Evolutionary conservation across 495 filamentous ascomycete genomes (phyloP).

Genomic region (Penicillium flavigenum): DNA sequence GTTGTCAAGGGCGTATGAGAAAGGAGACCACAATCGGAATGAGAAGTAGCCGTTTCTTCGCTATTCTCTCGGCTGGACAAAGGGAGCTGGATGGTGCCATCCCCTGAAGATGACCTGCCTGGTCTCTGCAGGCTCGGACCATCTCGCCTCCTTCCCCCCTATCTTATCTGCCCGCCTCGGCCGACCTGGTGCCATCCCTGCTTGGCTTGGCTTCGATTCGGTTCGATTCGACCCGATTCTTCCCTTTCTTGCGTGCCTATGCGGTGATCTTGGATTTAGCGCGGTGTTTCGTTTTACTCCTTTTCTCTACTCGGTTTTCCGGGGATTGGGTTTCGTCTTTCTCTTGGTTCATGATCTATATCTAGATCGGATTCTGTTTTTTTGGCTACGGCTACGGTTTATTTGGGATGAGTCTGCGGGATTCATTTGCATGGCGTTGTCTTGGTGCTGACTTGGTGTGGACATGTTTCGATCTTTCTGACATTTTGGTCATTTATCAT

Average conservation of each 20-base stretch:
- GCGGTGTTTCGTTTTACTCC: conserved; percentile 31
- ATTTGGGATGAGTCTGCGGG: conserved; percentile 3
- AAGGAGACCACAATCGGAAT: not conserved
- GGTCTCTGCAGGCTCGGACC: not conserved
- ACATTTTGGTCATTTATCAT: not conserved
- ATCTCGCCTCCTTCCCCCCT: not conserved
- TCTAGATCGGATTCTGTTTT: conserved; percentile 17
- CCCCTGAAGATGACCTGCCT: not conserved
- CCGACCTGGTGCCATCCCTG: conserved; percentile 1
- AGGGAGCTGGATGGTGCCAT: not conserved
- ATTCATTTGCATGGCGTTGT: conserved; percentile 31
- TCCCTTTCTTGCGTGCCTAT: conserved; percentile 1
- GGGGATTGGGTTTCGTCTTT: conserved; percentile 6
- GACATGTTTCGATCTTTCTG: conserved; percentile 2
- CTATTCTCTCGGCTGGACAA: conserved; percentile 3
- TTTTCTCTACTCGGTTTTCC: conserved; percentile 10
- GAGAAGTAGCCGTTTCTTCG: not conserved
- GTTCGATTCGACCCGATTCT: not conserved
- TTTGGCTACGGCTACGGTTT: conserved; percentile 2
- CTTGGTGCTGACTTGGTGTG: conserved; percentile 4
- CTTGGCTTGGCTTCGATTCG: conserved; percentile 6
- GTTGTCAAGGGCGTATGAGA: conserved; percentile 63
- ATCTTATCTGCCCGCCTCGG: not conserved
- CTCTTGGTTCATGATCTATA: conserved; percentile 15
- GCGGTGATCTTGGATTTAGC: conserved; percentile 27